Base-by-base conservation (phyloP, 345 rosid species). In the Acer yangbiense region DNA sequence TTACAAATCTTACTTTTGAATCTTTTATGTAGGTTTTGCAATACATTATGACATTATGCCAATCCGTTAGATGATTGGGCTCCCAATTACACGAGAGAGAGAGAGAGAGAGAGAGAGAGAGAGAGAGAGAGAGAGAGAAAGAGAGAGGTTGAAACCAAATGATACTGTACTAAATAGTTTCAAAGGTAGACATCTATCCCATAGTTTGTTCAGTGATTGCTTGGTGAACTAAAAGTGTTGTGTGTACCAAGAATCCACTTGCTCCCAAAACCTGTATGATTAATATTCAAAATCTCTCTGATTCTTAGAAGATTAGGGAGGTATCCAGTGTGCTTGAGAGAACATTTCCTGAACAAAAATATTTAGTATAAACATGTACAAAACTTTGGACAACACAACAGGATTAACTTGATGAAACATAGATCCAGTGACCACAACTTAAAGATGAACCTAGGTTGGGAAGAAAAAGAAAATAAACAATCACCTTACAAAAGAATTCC, bases 281-380 rank as follows among this genome's bases (percentile, higher is more conserved):
- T 35, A 25, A 29, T 17, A 17, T 55, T 71, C 25, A 74, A 44
- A 23, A 55, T 17, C 41, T 16, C 23, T 43, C 2, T 44, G 7
- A 5, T 50, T 10, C 64, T 43, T 46, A 44, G 61, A 27, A 25
- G 16, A 23, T 14, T 18, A 41, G 23, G 23, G 3, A 48, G 27
- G 17, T 48, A 65, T 52, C 16, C 58, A 20, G 27, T 50, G 16
- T 50, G 62, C 65, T 2, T 20, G 32, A 21, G 35, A 39, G 48
- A 66, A 21, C 71, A 52, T 74, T 50, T 65, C 20, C 32, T 29
- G 62, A 6, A 50, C n/a, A 29, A 18, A 75, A 6, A 32, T 35
- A 64, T 65, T 9, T 67, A 75, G 78, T 21, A 50, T 35, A 52
- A 50, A 65, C 46, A 12, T 66, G 54, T 35, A 50, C 50, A 32